Conservation (phyloP, 1,284 basidiomycete genomes). For the Tranzscheliella williamsii region DNA sequence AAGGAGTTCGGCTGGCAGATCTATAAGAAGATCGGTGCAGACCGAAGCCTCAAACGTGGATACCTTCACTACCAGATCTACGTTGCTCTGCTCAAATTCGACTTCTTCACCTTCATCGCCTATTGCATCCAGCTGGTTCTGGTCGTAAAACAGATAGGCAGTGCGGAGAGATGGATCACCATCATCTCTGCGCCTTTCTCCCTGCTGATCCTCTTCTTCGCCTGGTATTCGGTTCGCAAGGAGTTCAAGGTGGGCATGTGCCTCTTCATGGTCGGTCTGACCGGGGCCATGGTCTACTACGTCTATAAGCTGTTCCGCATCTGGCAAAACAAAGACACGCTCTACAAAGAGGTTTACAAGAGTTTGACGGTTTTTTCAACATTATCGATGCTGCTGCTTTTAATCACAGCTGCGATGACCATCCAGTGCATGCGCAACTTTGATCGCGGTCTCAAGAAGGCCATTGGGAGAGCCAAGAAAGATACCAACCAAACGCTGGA, state of each 20-base stretch:
- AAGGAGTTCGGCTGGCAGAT: conserved; percentile 55
- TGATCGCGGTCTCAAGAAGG: conserved; percentile 44
- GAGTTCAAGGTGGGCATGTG: conserved; percentile 46
- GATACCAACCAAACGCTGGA: conserved; percentile 16
- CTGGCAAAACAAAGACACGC: conserved; percentile 35
- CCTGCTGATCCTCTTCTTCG: conserved; percentile 44
- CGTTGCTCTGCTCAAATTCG: conserved; percentile 51
- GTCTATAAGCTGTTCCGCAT: conserved; percentile 50
- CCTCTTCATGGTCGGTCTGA: conserved; percentile 35
- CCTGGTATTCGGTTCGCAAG: conserved; percentile 46
- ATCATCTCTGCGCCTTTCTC: conserved; percentile 47
- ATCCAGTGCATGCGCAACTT: conserved; percentile 51
- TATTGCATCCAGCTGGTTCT: conserved; percentile 54
- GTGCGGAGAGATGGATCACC: conserved; percentile 45
- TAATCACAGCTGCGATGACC: conserved; percentile 43
- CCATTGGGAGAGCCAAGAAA: conserved; percentile 32
- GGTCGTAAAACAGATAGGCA: conserved; percentile 42
- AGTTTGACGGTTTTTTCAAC: conserved; percentile 51
- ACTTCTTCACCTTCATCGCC: conserved; percentile 53
- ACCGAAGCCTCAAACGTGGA: conserved; percentile 38
- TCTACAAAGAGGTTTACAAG: conserved; percentile 54
- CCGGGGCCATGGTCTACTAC: conserved; percentile 50
- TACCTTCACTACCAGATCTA: conserved; percentile 51
- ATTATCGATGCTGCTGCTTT: conserved; percentile 40
- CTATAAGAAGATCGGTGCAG: conserved; percentile 52